phyloP scores from a whole-genome alignment of 352 stramenopile species.

The Aphanomyces astaci region DNA sequence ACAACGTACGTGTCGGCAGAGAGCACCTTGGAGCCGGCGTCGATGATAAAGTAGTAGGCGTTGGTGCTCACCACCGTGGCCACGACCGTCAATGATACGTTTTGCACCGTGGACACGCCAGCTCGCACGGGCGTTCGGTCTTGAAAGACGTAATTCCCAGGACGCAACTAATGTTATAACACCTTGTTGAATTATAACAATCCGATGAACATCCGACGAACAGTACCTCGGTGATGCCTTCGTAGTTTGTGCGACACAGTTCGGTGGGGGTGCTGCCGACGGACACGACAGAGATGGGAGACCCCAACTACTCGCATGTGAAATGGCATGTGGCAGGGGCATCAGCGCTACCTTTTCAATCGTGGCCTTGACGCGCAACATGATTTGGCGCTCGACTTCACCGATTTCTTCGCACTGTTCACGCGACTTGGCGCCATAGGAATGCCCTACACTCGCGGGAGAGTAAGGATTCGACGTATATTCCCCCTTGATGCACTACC shows the following conservation, averaged over 20 bases:
- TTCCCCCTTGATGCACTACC: conserved; percentile 22
- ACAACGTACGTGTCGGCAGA: conserved; percentile 47
- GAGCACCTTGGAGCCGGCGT: conserved; percentile 61
- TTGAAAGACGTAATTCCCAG: conserved; percentile 68
- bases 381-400: conserved; percentile 49
- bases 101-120: conserved; percentile 46
- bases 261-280: conserved; percentile 64
- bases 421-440: conserved; percentile 43
- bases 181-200: no score
- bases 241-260: conserved; percentile 45
- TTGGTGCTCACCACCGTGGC: conserved; percentile 65
- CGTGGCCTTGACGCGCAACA: conserved; percentile 52
- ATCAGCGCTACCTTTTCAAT: conserved; percentile 34
- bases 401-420: conserved; percentile 44
- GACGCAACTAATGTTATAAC: conserved; percentile 60
- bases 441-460: conserved; percentile 33
- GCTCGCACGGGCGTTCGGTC: conserved; percentile 66
- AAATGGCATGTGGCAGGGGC: not conserved
- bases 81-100: conserved; percentile 51
- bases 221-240: conserved; percentile 54
- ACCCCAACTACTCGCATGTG: conserved; percentile 27
- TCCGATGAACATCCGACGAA: not conserved
- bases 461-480: not conserved
- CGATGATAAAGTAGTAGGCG: conserved; percentile 67
- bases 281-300: conserved; percentile 50